Percentiles rank a stretch among this genome's conserved stretches.
These are phyloP conservation scores for Cladosporium halotolerans DNA, from an alignment of 2,329 filamentous ascomycete genomes.

Conservation along the genomic window DNA sequence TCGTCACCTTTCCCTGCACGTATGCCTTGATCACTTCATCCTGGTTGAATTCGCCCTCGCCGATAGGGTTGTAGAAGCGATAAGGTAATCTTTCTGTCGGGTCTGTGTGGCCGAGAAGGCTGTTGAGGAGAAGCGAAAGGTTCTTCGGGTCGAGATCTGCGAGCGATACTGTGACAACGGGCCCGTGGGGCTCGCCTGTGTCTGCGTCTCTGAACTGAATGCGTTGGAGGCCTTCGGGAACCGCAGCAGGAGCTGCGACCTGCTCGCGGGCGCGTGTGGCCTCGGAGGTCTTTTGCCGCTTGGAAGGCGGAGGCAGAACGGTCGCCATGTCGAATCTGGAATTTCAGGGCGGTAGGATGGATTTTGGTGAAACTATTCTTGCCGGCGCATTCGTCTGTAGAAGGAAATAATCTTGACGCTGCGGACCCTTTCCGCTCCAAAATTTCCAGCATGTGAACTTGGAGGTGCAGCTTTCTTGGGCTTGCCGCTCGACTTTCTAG, in stretches of 20 bases:
- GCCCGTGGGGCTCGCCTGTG: constrained; percentile 60
- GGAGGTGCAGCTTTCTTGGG: neutral
- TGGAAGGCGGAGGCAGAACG: constrained; percentile 74
- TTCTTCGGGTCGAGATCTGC: constrained; percentile 85
- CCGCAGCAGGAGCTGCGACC: constrained; percentile 60
- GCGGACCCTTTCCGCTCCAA: neutral
- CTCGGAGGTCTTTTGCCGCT: constrained; percentile 73
- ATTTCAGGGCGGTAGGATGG: neutral
- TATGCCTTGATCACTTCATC: constrained; percentile 36
- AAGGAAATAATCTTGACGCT: neutral
- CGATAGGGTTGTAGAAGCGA: constrained; percentile 51
- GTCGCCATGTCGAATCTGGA: constrained; percentile 60
- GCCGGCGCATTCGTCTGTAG: neutral
- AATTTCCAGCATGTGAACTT: neutral
- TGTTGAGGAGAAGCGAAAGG: constrained; percentile 79
- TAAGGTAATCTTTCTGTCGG: constrained; percentile 59
- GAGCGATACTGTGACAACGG: constrained; percentile 68
- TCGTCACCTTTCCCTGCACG: constrained; percentile 42
- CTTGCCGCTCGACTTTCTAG: neutral
- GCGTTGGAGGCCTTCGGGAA: constrained; percentile 59
- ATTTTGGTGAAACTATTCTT: neutral
- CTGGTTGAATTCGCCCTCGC: constrained; percentile 37
- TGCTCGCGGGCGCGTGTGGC: constrained; percentile 67
- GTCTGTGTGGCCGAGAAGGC: constrained; percentile 61
- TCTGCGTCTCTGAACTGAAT: constrained; percentile 84